phyloP scores from a whole-genome alignment of 371 early-diverging fungal species.

The Dichotomocladium elegans region DNA sequence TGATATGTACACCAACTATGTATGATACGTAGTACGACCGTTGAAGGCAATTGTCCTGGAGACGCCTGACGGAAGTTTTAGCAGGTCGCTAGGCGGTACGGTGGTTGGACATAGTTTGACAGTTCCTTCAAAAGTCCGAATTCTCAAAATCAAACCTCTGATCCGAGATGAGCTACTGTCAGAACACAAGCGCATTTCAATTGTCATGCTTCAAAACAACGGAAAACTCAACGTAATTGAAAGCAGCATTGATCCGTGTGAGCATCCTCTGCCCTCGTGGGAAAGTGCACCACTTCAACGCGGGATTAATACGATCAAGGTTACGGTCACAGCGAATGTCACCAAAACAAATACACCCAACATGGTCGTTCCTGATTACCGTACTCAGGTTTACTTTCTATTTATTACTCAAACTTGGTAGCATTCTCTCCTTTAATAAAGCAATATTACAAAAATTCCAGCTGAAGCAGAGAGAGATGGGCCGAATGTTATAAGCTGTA shows the following conservation, averaged over 20 bases:
- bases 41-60: slow-evolving; percentile 6
- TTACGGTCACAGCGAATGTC: slow-evolving; percentile 31
- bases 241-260: neutral
- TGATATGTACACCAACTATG: too few species aligned
- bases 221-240: slow-evolving; percentile 17
- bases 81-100: slow-evolving; percentile 19
- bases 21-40: slow-evolving; percentile 12
- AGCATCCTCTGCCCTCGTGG: slow-evolving; percentile 13
- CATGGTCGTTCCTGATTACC: slow-evolving; percentile 23
- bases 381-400: slow-evolving; percentile 32
- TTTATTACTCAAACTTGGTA: slow-evolving; percentile 34
- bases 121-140: slow-evolving; percentile 19
- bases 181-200: slow-evolving; percentile 20
- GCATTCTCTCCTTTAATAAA: too few species aligned
- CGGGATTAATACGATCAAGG: slow-evolving; percentile 33
- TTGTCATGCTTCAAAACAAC: slow-evolving; percentile 32
- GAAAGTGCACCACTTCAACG: slow-evolving; percentile 15
- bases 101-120: slow-evolving; percentile 27
- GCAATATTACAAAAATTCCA: too few species aligned
- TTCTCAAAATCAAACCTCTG: slow-evolving; percentile 20
- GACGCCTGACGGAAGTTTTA: slow-evolving; percentile 7
- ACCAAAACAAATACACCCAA: slow-evolving; percentile 18
- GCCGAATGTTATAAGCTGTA: too few species aligned
- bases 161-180: slow-evolving; percentile 13
- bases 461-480: too few species aligned